phyloP scores from a whole-genome alignment of 1,139 yeast species.

The Wickerhamomyces sp. region DNA sequence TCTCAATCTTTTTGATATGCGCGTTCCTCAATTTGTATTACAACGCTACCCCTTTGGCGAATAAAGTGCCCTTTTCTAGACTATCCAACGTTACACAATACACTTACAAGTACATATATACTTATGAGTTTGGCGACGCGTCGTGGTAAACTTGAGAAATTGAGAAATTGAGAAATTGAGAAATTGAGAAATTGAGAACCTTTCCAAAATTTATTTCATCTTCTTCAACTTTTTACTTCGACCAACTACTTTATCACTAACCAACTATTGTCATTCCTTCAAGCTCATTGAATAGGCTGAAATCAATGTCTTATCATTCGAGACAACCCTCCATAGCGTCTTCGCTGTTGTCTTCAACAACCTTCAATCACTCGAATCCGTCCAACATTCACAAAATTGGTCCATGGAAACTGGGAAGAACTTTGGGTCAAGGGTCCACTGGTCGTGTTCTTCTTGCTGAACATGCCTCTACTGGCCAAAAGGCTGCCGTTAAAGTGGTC shows the following conservation, averaged over 20 bases:
- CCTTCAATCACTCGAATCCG: constrained; percentile 19
- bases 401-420: constrained; percentile 78
- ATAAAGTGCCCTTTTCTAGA: too few relatives aligned
- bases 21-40: too few relatives aligned
- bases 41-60: too few relatives aligned
- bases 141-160: too few relatives aligned
- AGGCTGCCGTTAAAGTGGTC: constrained; percentile 80
- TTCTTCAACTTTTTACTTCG: not conserved
- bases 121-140: too few relatives aligned
- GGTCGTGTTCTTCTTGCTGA: constrained; percentile 76
- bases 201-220: too few relatives aligned
- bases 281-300: not conserved
- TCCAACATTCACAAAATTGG: constrained; percentile 43
- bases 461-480: constrained; percentile 61
- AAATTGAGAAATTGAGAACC: too few relatives aligned
- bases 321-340: constrained; percentile 30
- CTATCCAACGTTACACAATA: too few relatives aligned
- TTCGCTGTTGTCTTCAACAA: constrained; percentile 25
- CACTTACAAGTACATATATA: too few relatives aligned
- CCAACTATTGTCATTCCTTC: constrained; percentile 6
- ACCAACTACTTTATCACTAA: too few relatives aligned
- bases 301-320: constrained; percentile 25
- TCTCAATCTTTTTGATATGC: too few relatives aligned
- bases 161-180: too few relatives aligned
- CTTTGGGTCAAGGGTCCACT: constrained; percentile 79